phyloP scores from a whole-genome alignment of 73 alveolate species.

The Blepharisma japonicum region DNA sequence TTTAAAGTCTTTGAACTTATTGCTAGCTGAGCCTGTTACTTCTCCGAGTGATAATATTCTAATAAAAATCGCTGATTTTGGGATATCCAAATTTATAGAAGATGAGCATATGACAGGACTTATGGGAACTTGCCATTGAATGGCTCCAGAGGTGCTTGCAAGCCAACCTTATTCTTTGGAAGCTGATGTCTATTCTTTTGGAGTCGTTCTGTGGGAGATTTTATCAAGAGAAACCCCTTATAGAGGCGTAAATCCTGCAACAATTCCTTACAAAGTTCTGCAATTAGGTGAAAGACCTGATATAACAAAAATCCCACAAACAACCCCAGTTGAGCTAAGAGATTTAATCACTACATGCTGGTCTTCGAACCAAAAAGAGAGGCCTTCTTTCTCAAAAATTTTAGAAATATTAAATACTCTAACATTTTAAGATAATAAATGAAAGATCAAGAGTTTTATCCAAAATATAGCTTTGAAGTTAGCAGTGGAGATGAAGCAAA shows the following conservation, averaged over 20 bases:
- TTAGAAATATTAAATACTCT: background rate
- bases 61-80: slow-evolving; percentile 83
- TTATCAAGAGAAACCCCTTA: slow-evolving; percentile 97
- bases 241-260: slow-evolving; percentile 48
- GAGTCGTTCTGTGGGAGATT: slow-evolving; percentile 95
- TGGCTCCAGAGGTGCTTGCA: slow-evolving; percentile 99
- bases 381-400: slow-evolving; percentile 17
- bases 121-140: slow-evolving; percentile 95
- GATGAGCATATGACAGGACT: slow-evolving; percentile 52
- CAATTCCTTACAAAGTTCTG: slow-evolving; percentile 48
- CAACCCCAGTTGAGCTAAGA: slow-evolving; percentile 65
- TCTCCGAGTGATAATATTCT: slow-evolving; percentile 52
- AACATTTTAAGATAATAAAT: too few species aligned
- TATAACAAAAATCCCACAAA: slow-evolving; percentile 51
- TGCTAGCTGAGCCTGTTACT: slow-evolving; percentile 57
- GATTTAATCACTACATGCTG: slow-evolving; percentile 75
- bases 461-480: slow-evolving; percentile 19
- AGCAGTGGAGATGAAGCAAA: background rate
- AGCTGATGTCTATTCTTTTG: slow-evolving; percentile 97
- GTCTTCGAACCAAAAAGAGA: slow-evolving; percentile 61
- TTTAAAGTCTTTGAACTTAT: slow-evolving; percentile 73
- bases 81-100: slow-evolving; percentile 62
- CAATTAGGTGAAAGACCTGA: slow-evolving; percentile 74
- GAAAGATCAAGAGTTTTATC: background rate
- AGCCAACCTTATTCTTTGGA: slow-evolving; percentile 92